Base-by-base conservation (phyloP, 73 alveolate genomes). In the Stentor roeselii region DNA sequence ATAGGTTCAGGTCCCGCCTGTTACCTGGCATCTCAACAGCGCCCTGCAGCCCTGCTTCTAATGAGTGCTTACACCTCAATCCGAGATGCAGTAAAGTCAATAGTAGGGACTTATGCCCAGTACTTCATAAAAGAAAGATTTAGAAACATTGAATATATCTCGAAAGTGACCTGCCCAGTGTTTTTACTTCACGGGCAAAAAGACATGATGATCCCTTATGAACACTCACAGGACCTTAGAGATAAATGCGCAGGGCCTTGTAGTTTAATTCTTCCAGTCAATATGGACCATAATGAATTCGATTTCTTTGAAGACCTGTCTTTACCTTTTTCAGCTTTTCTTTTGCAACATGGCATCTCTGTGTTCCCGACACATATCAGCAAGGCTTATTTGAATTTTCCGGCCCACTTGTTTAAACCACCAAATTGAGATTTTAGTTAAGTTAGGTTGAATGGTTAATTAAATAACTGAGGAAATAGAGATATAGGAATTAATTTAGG, bases 1-100 rank as follows among this genome's bases (percentile, higher is more conserved):
- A 96, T 96, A 67, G 99, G 99, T 0, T 86, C 97, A 59, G 96
- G 98, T 1, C 98, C 99, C 0, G 98, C 97, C 3, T 86, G 95
- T 36, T 86, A 90, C 82, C 85, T 96, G 40, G 92, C 98, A 3
- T 82, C 96, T 59, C 60, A 88, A 78, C 84, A 91, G 58, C 88
- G 87, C 35, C 94, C 95, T 15, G 95, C 93, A 34, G 95, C 96
- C 3, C 84, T 96, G 76, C 85, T 92, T 4, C 87, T 91, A 39
- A 90, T 96, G 85, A 83, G 95, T 75, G 96, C 97, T 32, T 96
- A 89, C 85, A 92, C 98, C 15, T 88, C 96, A 40, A 96, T 96
- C 59, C 86, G 89, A 78, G 91, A 86, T 3, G 94, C 89, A 36
- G 99, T 92, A 1, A 87, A 93, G 77, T 85, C 83, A 75, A 85